A percentile compares a stretch with the other conserved stretches of the same genome.
Evolutionary conservation across 179 eudicot genomes (phyloP).

Genomic region (Nepenthes alata): DNA sequence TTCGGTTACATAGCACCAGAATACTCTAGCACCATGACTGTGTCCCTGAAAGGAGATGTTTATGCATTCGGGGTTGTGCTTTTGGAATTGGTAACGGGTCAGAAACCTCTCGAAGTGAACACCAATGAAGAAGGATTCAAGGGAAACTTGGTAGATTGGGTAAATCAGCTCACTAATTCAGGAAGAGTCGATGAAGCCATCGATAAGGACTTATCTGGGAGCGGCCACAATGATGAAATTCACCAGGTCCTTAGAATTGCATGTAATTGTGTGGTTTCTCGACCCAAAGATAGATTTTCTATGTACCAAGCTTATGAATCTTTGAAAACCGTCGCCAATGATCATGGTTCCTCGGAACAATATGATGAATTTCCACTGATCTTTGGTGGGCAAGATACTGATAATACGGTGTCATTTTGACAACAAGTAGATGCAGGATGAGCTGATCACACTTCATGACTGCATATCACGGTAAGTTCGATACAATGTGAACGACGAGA

Average conservation of each 20-base stretch:
- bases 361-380: conserved; percentile 78
- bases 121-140: conserved; percentile 53
- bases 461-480: neutral
- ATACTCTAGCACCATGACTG: conserved; percentile 56
- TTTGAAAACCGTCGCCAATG: conserved; percentile 49
- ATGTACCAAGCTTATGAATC: conserved; percentile 77
- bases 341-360: conserved; percentile 48
- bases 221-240: conserved; percentile 64
- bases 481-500: too few relatives aligned
- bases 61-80: conserved; percentile 81
- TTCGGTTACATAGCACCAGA: conserved; percentile 88
- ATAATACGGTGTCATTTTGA: conserved; percentile 13
- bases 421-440: neutral
- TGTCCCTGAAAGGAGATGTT: conserved; percentile 71
- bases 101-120: conserved; percentile 50
- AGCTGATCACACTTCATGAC: neutral
- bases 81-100: conserved; percentile 74
- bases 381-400: conserved; percentile 26
- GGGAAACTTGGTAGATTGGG: conserved; percentile 87
- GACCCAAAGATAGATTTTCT: conserved; percentile 64
- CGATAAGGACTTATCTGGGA: conserved; percentile 52
- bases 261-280: conserved; percentile 46
- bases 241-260: conserved; percentile 57
- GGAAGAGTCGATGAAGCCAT: conserved; percentile 57
- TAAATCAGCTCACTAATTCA: conserved; percentile 33